These are phyloP conservation scores for Globisporangium emineosum DNA, from an alignment of 352 stramenopile genomes.

Conservation along the genomic window DNA sequence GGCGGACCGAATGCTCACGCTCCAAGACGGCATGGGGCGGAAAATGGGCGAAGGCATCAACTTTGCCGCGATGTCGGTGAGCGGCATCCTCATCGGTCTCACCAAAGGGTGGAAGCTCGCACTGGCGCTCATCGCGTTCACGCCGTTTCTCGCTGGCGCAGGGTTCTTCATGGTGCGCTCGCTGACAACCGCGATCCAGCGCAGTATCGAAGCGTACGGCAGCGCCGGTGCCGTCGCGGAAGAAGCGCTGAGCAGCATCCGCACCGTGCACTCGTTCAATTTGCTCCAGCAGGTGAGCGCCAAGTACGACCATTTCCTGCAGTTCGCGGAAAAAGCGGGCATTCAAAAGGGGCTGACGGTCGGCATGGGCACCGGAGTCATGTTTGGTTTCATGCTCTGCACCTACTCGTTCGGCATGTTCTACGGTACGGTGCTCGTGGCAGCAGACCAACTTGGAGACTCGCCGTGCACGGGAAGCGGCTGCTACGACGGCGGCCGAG, in stretches of 20 bases:
- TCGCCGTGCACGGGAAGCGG: constrained; percentile 20
- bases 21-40: constrained; percentile 42
- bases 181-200: background rate
- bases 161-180: constrained; percentile 7
- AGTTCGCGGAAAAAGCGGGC: constrained; percentile 21
- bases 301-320: constrained; percentile 40
- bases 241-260: constrained; percentile 11
- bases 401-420: constrained; percentile 58
- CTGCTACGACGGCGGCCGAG: constrained; percentile 40
- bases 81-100: constrained; percentile 1
- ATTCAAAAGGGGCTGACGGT: constrained; percentile 38
- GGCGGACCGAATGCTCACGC: constrained; percentile 29
- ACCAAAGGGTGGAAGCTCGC: constrained; percentile 5
- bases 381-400: constrained; percentile 36
- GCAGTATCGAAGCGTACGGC: constrained; percentile 4
- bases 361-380: constrained; percentile 33
- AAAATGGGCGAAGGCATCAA: constrained; percentile 50
- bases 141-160: background rate
- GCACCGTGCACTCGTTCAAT: constrained; percentile 61
- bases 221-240: background rate
- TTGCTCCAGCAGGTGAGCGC: constrained; percentile 27
- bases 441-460: constrained; percentile 26
- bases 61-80: constrained; percentile 15
- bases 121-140: background rate
- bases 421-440: constrained; percentile 34